A percentile compares a stretch with the other conserved stretches of the same genome.
These are phyloP conservation scores for Ustilago nuda DNA, from an alignment of 1,284 basidiomycete species.

Conservation along the genomic window DNA sequence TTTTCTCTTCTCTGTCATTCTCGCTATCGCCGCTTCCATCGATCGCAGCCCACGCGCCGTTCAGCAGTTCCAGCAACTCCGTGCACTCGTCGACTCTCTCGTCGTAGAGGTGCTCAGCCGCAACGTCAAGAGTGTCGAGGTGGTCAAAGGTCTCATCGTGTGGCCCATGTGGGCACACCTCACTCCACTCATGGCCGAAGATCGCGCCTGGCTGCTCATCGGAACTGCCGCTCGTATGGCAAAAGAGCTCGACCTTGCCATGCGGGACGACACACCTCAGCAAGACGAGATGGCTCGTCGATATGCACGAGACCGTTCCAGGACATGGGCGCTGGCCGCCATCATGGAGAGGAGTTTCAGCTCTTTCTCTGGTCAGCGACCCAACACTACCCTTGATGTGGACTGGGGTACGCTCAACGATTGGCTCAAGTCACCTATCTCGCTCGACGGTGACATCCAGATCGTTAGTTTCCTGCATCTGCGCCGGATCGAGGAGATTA, in stretches of 20 bases:
- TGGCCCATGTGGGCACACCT: slow-evolving; percentile 56
- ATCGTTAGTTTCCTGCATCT: slow-evolving; percentile 45
- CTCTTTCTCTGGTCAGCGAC: slow-evolving; percentile 48
- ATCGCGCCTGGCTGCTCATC: slow-evolving; percentile 49
- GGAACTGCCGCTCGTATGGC: slow-evolving; percentile 52
- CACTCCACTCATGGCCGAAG: slow-evolving; percentile 50
- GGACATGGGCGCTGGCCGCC: slow-evolving; percentile 48
- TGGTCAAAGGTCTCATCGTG: slow-evolving; percentile 49
- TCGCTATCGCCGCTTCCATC: slow-evolving; percentile 47
- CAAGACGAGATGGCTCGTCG: slow-evolving; percentile 38
- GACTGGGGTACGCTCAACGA: slow-evolving; percentile 51
- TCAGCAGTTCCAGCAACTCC: slow-evolving; percentile 42
- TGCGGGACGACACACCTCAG: slow-evolving; percentile 42
- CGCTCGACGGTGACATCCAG: slow-evolving; percentile 44
- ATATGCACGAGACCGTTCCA: slow-evolving; percentile 46
- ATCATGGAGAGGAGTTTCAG: slow-evolving; percentile 54
- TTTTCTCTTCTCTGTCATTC: slow-evolving; percentile 50
- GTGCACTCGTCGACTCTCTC: slow-evolving; percentile 45
- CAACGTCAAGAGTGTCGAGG: slow-evolving; percentile 51
- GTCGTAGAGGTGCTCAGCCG: slow-evolving; percentile 50
- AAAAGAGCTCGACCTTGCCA: slow-evolving; percentile 45
- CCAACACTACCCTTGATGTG: slow-evolving; percentile 49
- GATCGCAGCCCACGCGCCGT: slow-evolving; percentile 42
- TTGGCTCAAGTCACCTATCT: slow-evolving; percentile 49
- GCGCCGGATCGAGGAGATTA: slow-evolving; percentile 51